phyloP scores from a whole-genome alignment of 768 basidiomycete species.

The Rhodotorula babjevae region DNA sequence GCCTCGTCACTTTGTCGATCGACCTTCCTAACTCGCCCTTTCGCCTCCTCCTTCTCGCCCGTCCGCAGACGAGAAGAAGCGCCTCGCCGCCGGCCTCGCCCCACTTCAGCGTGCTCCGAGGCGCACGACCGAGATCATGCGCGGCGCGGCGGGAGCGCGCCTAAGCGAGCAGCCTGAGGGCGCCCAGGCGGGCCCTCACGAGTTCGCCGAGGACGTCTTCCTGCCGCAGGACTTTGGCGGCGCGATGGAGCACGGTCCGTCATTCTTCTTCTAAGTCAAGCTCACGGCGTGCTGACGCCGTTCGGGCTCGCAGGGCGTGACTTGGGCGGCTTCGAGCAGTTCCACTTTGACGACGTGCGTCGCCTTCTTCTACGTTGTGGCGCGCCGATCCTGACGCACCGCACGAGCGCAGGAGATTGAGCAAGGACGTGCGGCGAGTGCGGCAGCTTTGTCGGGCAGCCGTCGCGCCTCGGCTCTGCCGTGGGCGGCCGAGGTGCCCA shows the following conservation, averaged over 20 bases:
- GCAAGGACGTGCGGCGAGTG: constrained; percentile 11
- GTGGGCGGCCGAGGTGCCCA: constrained; percentile 19
- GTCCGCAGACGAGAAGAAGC: constrained; percentile 15
- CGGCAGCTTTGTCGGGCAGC: background rate
- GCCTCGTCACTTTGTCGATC: background rate
- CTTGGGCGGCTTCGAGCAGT: constrained; percentile 10
- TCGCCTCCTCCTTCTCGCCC: background rate
- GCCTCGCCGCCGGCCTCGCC: background rate
- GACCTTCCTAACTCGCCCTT: background rate
- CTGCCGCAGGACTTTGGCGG: constrained; percentile 15
- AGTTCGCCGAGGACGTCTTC: no score
- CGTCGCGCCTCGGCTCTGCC: constrained; percentile 14
- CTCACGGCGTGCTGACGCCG: no score
- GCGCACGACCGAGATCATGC: background rate
- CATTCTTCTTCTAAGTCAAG: no score
- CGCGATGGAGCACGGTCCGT: background rate
- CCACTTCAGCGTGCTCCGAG: background rate
- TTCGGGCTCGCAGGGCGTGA: background rate
- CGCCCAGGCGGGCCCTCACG: background rate
- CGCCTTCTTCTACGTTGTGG: no score
- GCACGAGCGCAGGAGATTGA: constrained; percentile 15
- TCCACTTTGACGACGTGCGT: constrained; percentile 12
- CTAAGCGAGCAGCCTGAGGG: constrained; percentile 4
- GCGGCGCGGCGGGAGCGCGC: background rate
- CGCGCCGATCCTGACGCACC: no score